Evolutionary conservation across 257 asterid species (phyloP).

Genomic region (Plantago ovata): DNA sequence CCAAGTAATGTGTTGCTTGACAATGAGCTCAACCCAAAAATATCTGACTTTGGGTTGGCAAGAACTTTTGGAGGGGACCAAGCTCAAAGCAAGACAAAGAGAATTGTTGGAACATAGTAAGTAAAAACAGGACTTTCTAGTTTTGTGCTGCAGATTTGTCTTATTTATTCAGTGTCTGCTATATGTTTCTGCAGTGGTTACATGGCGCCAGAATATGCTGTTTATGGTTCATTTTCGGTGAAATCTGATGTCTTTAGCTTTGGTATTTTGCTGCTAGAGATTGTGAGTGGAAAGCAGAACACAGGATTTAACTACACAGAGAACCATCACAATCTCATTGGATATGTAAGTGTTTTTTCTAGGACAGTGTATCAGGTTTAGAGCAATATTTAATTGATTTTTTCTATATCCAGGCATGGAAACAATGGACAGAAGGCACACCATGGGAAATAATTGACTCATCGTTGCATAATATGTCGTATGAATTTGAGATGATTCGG

Average conservation of each 20-base stretch:
- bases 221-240: conserved; percentile 24
- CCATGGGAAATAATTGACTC: conserved; percentile 24
- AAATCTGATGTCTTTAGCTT: conserved; percentile 30
- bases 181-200: conserved; percentile 28
- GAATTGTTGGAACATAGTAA: conserved; percentile 31
- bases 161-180: too few relatives aligned
- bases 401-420: conserved; percentile 21
- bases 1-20: conserved; percentile 25
- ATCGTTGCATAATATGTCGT: conserved; percentile 4
- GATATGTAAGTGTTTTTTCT: conserved; percentile 20
- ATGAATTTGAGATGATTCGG: conserved; percentile 20
- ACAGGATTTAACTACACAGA: conserved; percentile 16
- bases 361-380: too few relatives aligned
- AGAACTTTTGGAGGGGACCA: conserved; percentile 28
- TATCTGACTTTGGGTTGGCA: conserved; percentile 20
- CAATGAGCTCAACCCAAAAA: conserved; percentile 23
- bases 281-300: conserved; percentile 30
- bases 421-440: conserved; percentile 15
- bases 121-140: too few relatives aligned
- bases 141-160: not conserved
- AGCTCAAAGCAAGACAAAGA: conserved; percentile 14
- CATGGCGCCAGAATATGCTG: conserved; percentile 29
- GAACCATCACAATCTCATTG: conserved; percentile 24
- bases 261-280: conserved; percentile 28
- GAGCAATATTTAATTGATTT: not conserved